Conservation (phyloP, 257 asterid species). For the Ilex aquifolium region DNA sequence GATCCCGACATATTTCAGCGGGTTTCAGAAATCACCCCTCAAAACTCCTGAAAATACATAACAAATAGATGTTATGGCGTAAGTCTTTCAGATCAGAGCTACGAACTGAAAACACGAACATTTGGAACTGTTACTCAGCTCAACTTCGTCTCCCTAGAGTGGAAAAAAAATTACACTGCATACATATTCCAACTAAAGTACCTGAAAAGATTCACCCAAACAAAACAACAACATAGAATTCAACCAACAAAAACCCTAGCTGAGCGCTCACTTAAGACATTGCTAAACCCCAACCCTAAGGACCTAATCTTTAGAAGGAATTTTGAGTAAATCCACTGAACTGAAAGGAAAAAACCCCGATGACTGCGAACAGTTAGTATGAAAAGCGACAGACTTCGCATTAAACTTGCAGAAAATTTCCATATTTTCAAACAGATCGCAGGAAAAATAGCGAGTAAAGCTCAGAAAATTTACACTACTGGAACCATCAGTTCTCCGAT, state of each 20-base stretch:
- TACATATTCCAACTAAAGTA: too few species aligned
- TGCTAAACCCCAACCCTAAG: too few species aligned
- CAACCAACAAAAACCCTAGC: neutral
- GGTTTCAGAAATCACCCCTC: conserved; percentile 17
- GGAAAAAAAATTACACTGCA: too few species aligned
- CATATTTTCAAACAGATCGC: conserved; percentile 23
- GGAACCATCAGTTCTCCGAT: conserved; percentile 9
- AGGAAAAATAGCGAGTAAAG: neutral
- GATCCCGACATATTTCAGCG: conserved; percentile 25
- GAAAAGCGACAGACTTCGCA: neutral
- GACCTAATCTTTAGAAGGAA: too few species aligned
- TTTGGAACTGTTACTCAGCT: neutral
- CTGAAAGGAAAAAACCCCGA: neutral
- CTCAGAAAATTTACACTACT: neutral
- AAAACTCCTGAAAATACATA: neutral
- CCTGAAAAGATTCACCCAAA: too few species aligned
- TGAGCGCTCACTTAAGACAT: neutral
- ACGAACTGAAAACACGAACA: neutral
- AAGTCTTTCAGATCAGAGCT: too few species aligned
- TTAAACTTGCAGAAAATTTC: conserved; percentile 3
- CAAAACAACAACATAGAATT: too few species aligned
- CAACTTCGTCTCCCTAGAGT: too few species aligned
- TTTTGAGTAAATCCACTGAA: too few species aligned
- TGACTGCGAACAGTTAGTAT: neutral
- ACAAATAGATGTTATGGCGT: too few species aligned